Conservation (phyloP, 768 basidiomycete species). For the Leucosporidium creatinivorum region DNA sequence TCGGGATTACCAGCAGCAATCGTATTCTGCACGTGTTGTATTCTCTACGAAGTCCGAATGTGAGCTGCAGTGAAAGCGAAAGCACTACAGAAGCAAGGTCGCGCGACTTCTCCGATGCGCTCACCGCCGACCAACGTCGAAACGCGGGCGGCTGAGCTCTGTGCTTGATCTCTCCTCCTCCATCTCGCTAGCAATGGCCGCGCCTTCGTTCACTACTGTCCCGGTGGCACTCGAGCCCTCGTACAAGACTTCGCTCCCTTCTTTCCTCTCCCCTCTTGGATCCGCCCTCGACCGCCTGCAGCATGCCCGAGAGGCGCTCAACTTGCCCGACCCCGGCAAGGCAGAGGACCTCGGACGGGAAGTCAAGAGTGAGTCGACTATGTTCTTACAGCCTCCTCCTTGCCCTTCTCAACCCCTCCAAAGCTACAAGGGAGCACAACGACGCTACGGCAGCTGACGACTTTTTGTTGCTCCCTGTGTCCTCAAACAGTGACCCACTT, state of each 20-base stretch:
- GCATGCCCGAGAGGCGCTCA: slow-evolving; percentile 71
- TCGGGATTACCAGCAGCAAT: too few relatives aligned
- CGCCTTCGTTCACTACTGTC: too few relatives aligned
- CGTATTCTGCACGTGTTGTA: too few relatives aligned
- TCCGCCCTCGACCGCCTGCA: slow-evolving; percentile 65
- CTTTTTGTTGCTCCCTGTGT: neutral
- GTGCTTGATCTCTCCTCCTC: too few relatives aligned
- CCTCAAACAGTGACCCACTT: slow-evolving; percentile 66
- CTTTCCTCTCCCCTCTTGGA: slow-evolving; percentile 52
- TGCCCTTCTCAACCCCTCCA: neutral
- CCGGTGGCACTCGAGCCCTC: neutral
- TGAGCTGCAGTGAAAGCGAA: too few relatives aligned
- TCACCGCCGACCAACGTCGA: too few relatives aligned
- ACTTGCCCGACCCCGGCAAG: slow-evolving; percentile 82
- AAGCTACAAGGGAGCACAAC: neutral
- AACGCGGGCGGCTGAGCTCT: too few relatives aligned
- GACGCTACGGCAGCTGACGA: slow-evolving; percentile 1
- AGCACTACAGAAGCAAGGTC: too few relatives aligned
- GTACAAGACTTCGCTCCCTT: slow-evolving; percentile 14
- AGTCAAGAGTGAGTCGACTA: slow-evolving; percentile 61
- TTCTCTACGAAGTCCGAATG: too few relatives aligned
- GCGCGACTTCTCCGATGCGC: too few relatives aligned
- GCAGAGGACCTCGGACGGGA: slow-evolving; percentile 90
- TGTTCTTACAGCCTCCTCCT: neutral
- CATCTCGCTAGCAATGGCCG: too few relatives aligned